Evolutionary conservation across 805 yeast species (phyloP).

Genomic region (Teunomyces aglyptinius): DNA sequence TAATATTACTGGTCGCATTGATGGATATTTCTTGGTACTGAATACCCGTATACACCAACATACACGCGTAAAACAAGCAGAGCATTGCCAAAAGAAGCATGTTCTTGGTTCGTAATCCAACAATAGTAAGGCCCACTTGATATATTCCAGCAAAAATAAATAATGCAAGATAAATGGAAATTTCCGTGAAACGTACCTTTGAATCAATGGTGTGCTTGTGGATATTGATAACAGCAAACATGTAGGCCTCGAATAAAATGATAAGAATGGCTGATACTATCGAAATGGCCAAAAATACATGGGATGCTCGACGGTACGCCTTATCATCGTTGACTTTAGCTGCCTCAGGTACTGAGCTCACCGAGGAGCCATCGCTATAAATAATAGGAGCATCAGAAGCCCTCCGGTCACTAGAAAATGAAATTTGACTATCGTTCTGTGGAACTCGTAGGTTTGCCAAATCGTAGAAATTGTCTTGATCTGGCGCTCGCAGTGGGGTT

Average conservation of each 20-base stretch:
- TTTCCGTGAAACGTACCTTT: conserved; percentile 21
- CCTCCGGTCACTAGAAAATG: background rate
- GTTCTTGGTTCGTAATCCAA: conserved; percentile 40
- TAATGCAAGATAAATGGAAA: conserved; percentile 45
- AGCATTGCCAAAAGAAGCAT: conserved; percentile 39
- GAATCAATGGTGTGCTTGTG: conserved; percentile 23
- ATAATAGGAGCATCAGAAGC: background rate
- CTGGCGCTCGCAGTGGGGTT: background rate
- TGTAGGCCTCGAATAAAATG: conserved; percentile 35
- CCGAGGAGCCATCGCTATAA: background rate
- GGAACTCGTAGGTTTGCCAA: background rate
- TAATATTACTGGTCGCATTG: conserved; percentile 17
- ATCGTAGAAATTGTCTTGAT: background rate
- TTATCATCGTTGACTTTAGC: conserved; percentile 5
- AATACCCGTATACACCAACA: conserved; percentile 47
- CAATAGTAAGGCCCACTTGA: conserved; percentile 36
- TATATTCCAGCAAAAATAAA: conserved; percentile 47
- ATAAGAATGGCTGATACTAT: conserved; percentile 32
- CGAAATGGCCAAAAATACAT: conserved; percentile 28
- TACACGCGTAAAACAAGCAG: conserved; percentile 38
- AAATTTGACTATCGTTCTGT: background rate
- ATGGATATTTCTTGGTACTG: conserved; percentile 40
- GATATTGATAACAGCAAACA: conserved; percentile 38
- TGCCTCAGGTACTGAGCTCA: background rate
- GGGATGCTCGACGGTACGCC: conserved; percentile 7